Conservation (phyloP, 129 eudicot genomes). For the Flaveria trinervia region DNA sequence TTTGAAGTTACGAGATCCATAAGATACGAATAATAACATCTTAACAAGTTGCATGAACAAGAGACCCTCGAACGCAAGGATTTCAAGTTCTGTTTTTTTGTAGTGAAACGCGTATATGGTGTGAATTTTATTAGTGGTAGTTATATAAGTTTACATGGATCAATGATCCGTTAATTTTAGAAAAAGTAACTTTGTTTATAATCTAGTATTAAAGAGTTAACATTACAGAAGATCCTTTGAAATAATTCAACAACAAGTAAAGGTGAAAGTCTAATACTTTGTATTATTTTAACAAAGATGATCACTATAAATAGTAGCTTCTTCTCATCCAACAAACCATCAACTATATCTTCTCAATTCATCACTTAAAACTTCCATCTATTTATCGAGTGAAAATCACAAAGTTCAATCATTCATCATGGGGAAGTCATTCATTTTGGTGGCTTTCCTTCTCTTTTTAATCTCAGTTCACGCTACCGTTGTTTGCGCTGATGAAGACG, state of each 20-base stretch:
- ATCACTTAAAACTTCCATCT: neutral
- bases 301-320: conserved; percentile 20
- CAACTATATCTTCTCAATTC: neutral
- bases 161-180: neutral
- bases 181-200: neutral
- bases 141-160: neutral
- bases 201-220: neutral
- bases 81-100: too few species aligned
- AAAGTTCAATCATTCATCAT: neutral
- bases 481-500: conserved; percentile 27
- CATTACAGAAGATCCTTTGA: neutral
- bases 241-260: neutral
- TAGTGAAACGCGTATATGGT: too few species aligned
- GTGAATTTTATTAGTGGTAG: too few species aligned
- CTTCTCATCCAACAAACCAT: neutral
- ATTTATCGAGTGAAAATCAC: neutral
- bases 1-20: too few species aligned
- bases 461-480: conserved; percentile 36
- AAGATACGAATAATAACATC: too few species aligned
- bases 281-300: conserved; percentile 18
- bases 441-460: conserved; percentile 48
- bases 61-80: too few species aligned
- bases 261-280: neutral
- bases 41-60: too few species aligned
- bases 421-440: conserved; percentile 38